Conservation (phyloP, 441 rosid genomes). For the Rhodomyrtus psidioides region DNA sequence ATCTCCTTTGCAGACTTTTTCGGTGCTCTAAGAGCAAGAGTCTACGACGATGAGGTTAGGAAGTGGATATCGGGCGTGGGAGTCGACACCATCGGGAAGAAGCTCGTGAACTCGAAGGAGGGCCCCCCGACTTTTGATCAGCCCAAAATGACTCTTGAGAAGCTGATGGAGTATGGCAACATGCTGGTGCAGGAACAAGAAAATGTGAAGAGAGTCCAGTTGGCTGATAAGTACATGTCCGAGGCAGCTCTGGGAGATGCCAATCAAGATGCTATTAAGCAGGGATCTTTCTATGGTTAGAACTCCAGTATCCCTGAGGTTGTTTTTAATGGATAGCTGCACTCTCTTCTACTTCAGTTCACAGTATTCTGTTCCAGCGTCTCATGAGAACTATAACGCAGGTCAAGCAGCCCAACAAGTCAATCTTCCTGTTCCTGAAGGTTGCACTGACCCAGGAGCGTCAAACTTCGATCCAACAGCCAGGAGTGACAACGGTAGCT, state of each 20-base stretch:
- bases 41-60: background rate
- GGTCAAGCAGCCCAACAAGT: conserved; percentile 49
- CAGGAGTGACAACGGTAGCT: conserved; percentile 38
- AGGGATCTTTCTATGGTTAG: background rate
- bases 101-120: background rate
- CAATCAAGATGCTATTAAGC: background rate
- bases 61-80: background rate
- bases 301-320: background rate
- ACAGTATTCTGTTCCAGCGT: background rate
- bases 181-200: background rate
- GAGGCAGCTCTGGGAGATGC: background rate
- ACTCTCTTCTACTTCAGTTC: background rate
- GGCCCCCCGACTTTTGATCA: background rate
- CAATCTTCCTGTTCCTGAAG: conserved; percentile 36
- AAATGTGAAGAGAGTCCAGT: background rate
- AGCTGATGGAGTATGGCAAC: background rate
- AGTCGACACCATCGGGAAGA: background rate
- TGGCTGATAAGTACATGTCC: background rate
- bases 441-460: conserved; percentile 41
- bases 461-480: conserved; percentile 39
- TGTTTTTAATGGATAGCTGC: background rate
- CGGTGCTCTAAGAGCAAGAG: background rate
- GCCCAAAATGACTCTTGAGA: background rate
- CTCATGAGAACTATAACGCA: conserved; percentile 5
- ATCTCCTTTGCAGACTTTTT: background rate